These are phyloP conservation scores for Paracamarosporium sp. DNA, from an alignment of 2,329 filamentous ascomycete genomes.

Conservation along the genomic window DNA sequence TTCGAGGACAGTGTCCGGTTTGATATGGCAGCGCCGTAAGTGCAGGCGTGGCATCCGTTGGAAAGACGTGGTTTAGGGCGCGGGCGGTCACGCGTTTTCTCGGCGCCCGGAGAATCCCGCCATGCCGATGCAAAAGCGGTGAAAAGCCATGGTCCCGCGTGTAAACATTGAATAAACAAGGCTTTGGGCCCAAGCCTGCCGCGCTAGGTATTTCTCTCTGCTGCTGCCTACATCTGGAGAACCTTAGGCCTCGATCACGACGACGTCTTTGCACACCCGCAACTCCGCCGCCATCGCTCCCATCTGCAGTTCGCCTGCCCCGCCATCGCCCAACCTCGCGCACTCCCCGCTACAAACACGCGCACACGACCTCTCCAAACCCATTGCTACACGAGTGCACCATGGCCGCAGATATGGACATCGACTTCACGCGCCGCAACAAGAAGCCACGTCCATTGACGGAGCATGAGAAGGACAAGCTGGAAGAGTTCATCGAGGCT, in stretches of 20 bases:
- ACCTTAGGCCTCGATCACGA: not conserved
- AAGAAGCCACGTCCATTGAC: conserved; percentile 80
- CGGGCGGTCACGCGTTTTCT: not conserved
- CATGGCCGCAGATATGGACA: conserved; percentile 59
- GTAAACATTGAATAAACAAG: conserved; percentile 8
- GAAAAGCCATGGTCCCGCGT: not conserved
- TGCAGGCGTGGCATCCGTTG: too few relatives aligned
- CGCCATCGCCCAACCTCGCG: not conserved
- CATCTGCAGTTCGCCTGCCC: conserved; percentile 5
- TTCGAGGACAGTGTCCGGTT: too few relatives aligned
- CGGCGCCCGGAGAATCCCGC: conserved; percentile 1
- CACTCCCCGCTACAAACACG: conserved; percentile 5
- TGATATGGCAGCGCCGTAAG: too few relatives aligned
- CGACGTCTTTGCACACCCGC: not conserved
- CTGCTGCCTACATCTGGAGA: not conserved
- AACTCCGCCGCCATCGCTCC: not conserved
- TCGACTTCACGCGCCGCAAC: conserved; percentile 87
- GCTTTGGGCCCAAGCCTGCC: not conserved
- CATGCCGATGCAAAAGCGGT: not conserved
- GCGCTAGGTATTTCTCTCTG: conserved; percentile 5
- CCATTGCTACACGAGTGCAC: conserved; percentile 14
- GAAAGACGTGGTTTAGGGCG: too few relatives aligned
- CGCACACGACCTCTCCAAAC: conserved; percentile 35
- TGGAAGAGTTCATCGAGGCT: conserved; percentile 90
- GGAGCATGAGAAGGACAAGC: conserved; percentile 78